These are phyloP conservation scores for Fusarium robinianum DNA, from an alignment of 2,329 filamentous ascomycete species.

Conservation along the genomic window DNA sequence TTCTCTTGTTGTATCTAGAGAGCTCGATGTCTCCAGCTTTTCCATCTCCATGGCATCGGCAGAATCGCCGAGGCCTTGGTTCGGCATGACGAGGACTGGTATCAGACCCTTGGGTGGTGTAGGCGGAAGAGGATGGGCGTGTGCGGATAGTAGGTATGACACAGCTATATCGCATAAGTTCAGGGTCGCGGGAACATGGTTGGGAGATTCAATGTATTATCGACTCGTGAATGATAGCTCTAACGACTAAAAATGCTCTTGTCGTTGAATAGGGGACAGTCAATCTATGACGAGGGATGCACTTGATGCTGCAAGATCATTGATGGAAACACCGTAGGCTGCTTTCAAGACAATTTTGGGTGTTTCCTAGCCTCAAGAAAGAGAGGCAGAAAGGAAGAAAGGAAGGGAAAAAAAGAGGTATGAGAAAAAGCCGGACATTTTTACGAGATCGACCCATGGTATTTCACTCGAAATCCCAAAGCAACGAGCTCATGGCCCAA, in stretches of 20 bases:
- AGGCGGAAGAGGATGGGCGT: too few species aligned
- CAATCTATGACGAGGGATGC: conserved; percentile 23
- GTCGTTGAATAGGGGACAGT: neutral
- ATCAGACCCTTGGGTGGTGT: too few species aligned
- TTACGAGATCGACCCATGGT: neutral
- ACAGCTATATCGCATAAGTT: too few species aligned
- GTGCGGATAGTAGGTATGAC: too few species aligned
- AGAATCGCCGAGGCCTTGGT: neutral
- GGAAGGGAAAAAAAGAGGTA: too few species aligned
- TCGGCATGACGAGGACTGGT: conserved; percentile 3
- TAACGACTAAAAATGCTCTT: conserved; percentile 3
- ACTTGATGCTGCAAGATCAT: neutral
- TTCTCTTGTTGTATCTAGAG: conserved; percentile 38
- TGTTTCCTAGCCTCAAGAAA: too few species aligned
- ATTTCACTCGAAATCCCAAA: neutral
- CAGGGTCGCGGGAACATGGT: too few species aligned
- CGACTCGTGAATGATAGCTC: neutral
- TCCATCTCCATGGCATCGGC: conserved; percentile 34
- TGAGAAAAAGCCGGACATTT: too few species aligned
- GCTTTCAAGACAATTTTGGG: too few species aligned
- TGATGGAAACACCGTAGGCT: too few species aligned
- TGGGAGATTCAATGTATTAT: neutral
- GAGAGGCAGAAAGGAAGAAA: too few species aligned
- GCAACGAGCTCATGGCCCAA: neutral
- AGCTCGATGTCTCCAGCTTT: conserved; percentile 41